Evolutionary conservation across 305 asterid species (phyloP).

Genomic region (Andrographis paniculata): DNA sequence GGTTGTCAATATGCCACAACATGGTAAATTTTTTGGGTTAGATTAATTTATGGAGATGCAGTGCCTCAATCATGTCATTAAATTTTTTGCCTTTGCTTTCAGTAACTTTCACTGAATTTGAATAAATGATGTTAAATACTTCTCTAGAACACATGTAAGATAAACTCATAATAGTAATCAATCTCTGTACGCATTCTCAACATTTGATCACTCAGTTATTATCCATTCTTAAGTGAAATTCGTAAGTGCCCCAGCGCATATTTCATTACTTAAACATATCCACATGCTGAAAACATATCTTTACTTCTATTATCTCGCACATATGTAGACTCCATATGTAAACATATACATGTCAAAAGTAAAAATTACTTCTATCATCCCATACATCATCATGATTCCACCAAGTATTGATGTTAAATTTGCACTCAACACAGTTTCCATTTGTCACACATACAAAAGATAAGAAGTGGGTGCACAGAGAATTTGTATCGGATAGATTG

Average conservation of each 20-base stretch:
- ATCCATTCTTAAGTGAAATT: too few species aligned
- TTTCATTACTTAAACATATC: too few species aligned
- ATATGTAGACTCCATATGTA: too few species aligned
- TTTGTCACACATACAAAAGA: too few species aligned
- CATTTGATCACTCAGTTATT: background rate
- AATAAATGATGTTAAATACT: background rate
- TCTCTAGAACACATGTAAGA: background rate
- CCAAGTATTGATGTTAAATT: too few species aligned
- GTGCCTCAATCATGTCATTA: constrained; percentile 8
- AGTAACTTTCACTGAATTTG: constrained; percentile 7
- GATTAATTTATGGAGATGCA: constrained; percentile 16
- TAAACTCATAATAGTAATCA: background rate
- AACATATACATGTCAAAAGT: too few species aligned
- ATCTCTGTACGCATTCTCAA: background rate
- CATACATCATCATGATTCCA: too few species aligned
- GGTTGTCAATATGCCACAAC: constrained; percentile 85
- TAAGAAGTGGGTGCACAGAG: background rate
- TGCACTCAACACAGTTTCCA: too few species aligned
- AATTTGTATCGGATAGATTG: background rate
- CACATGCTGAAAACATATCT: background rate
- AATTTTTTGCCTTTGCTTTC: constrained; percentile 15
- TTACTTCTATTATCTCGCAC: too few species aligned
- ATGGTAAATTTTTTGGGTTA: constrained; percentile 50
- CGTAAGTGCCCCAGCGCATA: too few species aligned
- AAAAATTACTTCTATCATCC: too few species aligned